Evolutionary conservation across 192 early-diverging fungal species (phyloP), one percentile per base, ranked within the genome.

Genomic region (Backusella australiensis): DNA sequence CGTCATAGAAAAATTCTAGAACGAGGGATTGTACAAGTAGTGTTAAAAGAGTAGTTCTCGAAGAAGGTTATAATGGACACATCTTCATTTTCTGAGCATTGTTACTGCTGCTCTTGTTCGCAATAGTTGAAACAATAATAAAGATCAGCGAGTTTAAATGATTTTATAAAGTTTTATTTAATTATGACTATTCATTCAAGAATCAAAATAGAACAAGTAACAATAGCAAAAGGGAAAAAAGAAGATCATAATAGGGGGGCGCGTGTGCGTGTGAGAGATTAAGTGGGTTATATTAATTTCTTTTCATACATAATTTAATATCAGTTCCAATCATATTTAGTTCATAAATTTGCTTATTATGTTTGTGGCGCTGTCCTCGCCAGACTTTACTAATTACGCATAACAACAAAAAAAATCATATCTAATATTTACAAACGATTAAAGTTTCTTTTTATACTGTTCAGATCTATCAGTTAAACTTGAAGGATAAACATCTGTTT

Each of bases 371-470:
- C 49, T 52, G 19, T 41, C 41, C 41, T 71, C 29, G 7, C 19
- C 12, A 70, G 21, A 44, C 23, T 21, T 29, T 17, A 32, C 70
- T 32, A 71, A 49, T 42, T 46, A 71, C 23, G 36, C 68, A 34
- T 39, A 21, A 34, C 23, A 69, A 69, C 21, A 21, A 39, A 72
- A 29, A 34, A 46, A 4, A 32, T 11, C 19, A 46, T 15, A 21
- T 72, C 70, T 72, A 72, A 32, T 46, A 72, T 46, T 72, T 39
- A 44, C 70, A 72, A 46, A 63, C 26, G 9, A 63, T 63, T 21
- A 29, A 63, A 23, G n/a, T 38, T 38, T 32, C 32, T 32, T 32
- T 35, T 67, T 67, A 32, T 67, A 35, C 67, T 38, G 17, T 1
- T 34, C 35, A 38, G 67, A 68, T 68, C 34, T 34, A 68, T 72